Conservation (phyloP, 2,329 filamentous ascomycete species). For the Cercospora brassicicola region DNA sequence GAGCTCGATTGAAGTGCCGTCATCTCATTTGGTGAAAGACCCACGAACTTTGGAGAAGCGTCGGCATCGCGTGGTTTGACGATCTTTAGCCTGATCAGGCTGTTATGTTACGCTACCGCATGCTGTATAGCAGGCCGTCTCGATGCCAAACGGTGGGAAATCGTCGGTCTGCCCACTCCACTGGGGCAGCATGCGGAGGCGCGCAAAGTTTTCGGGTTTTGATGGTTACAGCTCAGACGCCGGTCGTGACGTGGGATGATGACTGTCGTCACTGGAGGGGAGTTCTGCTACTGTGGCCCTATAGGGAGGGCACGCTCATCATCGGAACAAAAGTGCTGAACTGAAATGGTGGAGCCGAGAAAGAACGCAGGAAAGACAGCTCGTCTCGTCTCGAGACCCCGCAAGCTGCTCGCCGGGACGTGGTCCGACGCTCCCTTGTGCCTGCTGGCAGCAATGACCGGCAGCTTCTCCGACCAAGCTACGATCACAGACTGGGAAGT, state of each 20-base stretch:
- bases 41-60: slow-evolving; percentile 2
- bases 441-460: neutral
- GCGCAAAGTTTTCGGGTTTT: neutral
- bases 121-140: neutral
- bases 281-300: neutral
- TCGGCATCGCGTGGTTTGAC: neutral
- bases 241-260: neutral
- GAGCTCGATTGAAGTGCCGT: neutral
- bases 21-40: neutral
- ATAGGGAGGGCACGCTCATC: neutral
- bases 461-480: neutral
- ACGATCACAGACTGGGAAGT: neutral
- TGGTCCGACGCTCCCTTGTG: neutral
- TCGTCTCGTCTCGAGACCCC: neutral
- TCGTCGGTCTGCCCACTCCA: neutral
- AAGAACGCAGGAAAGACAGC: neutral
- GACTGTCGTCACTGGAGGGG: neutral
- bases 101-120: neutral
- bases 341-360: neutral
- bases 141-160: neutral
- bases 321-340: neutral
- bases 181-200: neutral
- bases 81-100: slow-evolving; percentile 1
- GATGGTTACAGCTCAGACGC: neutral
- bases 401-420: neutral